Conservation (phyloP, 495 filamentous ascomycete genomes). For the Annulohypoxylon maeteangense region DNA sequence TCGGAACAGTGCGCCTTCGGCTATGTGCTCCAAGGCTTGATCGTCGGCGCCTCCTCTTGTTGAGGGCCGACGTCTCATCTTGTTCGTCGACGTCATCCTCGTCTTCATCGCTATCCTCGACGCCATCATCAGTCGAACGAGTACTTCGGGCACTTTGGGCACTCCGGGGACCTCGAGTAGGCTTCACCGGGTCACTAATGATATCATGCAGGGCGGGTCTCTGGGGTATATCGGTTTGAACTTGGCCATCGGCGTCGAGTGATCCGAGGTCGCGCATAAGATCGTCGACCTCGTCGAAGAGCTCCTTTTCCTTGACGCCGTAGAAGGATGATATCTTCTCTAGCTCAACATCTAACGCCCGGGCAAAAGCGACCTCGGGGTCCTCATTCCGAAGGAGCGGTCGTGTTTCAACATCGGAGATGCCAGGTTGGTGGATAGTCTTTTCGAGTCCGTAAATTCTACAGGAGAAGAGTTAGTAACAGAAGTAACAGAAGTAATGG, state of each 20-base stretch:
- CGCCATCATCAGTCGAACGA: slow-evolving; percentile 59
- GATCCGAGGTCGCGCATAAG: slow-evolving; percentile 78
- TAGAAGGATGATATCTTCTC: slow-evolving; percentile 95
- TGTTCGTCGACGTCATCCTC: slow-evolving; percentile 72
- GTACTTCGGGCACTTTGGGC: slow-evolving; percentile 52
- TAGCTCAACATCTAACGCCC: slow-evolving; percentile 86
- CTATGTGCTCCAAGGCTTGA: slow-evolving; percentile 43
- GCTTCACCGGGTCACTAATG: slow-evolving; percentile 56
- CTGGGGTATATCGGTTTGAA: slow-evolving; percentile 61
- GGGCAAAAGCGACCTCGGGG: slow-evolving; percentile 79
- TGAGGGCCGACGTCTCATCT: slow-evolving; percentile 69
- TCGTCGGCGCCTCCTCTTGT: slow-evolving; percentile 50
- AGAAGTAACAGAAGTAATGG: slow-evolving; percentile 5
- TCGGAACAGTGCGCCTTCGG: slow-evolving; percentile 52
- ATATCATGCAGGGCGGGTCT: slow-evolving; percentile 44
- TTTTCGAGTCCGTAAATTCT: slow-evolving; percentile 97
- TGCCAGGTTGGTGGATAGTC: slow-evolving; percentile 64
- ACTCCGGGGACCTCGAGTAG: slow-evolving; percentile 41
- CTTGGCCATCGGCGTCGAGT: slow-evolving; percentile 72
- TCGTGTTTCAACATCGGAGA: slow-evolving; percentile 80
- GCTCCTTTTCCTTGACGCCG: slow-evolving; percentile 83
- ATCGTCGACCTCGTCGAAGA: slow-evolving; percentile 81
- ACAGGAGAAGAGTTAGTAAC: background rate
- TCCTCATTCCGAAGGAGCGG: slow-evolving; percentile 79
- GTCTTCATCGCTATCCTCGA: slow-evolving; percentile 60